phyloP scores from a whole-genome alignment of 1,139 yeast genomes.

The Candida tetrigidarum region DNA sequence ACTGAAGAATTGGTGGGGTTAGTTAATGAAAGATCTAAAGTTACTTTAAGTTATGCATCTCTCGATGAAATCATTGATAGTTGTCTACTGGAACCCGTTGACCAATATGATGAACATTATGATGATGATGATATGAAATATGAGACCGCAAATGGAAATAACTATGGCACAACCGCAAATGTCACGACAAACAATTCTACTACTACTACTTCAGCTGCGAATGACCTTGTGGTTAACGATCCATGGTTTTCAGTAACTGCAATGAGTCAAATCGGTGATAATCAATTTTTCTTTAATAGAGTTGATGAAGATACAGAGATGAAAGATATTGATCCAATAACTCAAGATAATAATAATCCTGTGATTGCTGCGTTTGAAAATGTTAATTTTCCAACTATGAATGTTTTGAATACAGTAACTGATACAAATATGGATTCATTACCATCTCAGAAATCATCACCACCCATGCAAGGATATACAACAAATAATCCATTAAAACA shows the following conservation, averaged over 20 bases:
- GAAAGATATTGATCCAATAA: not conserved
- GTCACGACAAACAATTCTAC: too few relatives aligned
- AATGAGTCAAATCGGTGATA: not conserved
- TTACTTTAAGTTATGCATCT: conserved; percentile 58
- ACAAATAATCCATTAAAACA: conserved; percentile 8
- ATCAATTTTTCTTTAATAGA: not conserved
- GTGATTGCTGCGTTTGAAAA: conserved; percentile 1
- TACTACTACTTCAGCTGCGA: not conserved
- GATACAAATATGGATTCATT: not conserved
- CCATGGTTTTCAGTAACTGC: conserved; percentile 8
- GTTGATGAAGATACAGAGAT: conserved; percentile 2
- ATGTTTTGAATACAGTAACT: not conserved
- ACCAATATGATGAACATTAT: conserved; percentile 9
- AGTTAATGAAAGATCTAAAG: conserved; percentile 60
- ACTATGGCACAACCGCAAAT: too few relatives aligned
- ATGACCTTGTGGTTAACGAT: conserved; percentile 1
- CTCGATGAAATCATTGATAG: conserved; percentile 67
- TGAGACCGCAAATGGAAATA: not conserved
- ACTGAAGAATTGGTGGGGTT: conserved; percentile 57
- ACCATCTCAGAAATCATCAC: conserved; percentile 1
- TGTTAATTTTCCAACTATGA: conserved; percentile 1
- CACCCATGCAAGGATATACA: not conserved
- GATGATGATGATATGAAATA: conserved; percentile 5
- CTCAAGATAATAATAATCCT: not conserved
- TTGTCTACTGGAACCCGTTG: conserved; percentile 51